phyloP scores from a whole-genome alignment of 371 early-diverging fungal species.

The Mortierella sp. region DNA sequence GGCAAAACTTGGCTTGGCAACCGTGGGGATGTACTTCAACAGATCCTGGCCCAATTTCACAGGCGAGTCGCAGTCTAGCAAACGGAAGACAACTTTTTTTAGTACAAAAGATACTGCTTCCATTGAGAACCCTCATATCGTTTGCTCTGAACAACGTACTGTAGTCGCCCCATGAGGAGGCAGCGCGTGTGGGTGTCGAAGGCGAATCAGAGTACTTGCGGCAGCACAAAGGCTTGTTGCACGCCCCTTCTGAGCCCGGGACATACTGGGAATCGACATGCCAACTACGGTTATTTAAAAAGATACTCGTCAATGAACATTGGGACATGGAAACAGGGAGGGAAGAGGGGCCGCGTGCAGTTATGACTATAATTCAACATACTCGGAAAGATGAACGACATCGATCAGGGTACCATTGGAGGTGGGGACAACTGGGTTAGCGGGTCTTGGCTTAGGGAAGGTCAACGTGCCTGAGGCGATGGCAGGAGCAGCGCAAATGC shows the following conservation, averaged over 20 bases:
- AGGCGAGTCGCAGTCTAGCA: slow-evolving; percentile 65
- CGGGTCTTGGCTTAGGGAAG: slow-evolving; percentile 66
- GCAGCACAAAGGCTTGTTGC: slow-evolving; percentile 69
- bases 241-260: slow-evolving; percentile 63
- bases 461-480: slow-evolving; percentile 41
- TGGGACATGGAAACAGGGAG: too few relatives aligned
- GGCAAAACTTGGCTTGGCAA: slow-evolving; percentile 59
- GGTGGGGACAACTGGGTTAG: slow-evolving; percentile 22
- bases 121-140: too few relatives aligned
- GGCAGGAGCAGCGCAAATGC: slow-evolving; percentile 27
- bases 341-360: background rate
- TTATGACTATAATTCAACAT: too few relatives aligned
- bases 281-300: slow-evolving; percentile 48
- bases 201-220: slow-evolving; percentile 50
- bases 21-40: slow-evolving; percentile 56
- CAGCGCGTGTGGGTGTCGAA: slow-evolving; percentile 15
- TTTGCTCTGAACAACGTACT: too few relatives aligned
- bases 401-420: slow-evolving; percentile 57
- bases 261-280: slow-evolving; percentile 68
- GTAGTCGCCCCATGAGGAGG: slow-evolving; percentile 58
- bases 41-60: slow-evolving; percentile 60
- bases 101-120: too few relatives aligned
- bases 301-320: background rate
- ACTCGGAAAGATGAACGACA: slow-evolving; percentile 69
- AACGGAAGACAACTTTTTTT: too few relatives aligned